phyloP scores from a whole-genome alignment of 208 protist species.

The Leishmania lainsoni region DNA sequence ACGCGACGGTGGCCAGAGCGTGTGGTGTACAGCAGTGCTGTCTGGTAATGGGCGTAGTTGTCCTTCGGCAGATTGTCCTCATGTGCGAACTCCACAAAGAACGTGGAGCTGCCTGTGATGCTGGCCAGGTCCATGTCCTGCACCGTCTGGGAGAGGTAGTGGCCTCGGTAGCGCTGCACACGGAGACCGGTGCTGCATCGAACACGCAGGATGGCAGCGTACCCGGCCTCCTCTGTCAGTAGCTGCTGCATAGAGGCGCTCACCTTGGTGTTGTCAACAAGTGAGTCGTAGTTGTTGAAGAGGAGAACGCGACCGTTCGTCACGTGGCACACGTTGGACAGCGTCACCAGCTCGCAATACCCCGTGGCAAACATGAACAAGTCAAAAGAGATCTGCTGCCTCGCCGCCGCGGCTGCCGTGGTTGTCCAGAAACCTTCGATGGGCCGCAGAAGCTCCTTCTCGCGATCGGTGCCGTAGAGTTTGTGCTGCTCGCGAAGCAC shows the following conservation, averaged over 20 bases:
- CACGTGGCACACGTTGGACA: slow-evolving; percentile 81
- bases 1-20: slow-evolving; percentile 84
- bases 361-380: slow-evolving; percentile 81
- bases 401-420: slow-evolving; percentile 67
- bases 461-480: slow-evolving; percentile 81
- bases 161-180: slow-evolving; percentile 85
- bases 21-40: slow-evolving; percentile 94
- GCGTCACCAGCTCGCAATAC: slow-evolving; percentile 88
- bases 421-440: slow-evolving; percentile 84
- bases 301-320: slow-evolving; percentile 78
- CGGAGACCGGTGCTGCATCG: slow-evolving; percentile 84
- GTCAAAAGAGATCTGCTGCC: slow-evolving; percentile 89
- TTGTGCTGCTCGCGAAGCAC: slow-evolving; percentile 82
- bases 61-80: slow-evolving; percentile 77
- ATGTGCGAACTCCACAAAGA: slow-evolving; percentile 92
- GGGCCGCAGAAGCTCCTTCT: slow-evolving; percentile 86
- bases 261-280: slow-evolving; percentile 69
- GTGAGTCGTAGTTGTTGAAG: slow-evolving; percentile 79
- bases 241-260: slow-evolving; percentile 55
- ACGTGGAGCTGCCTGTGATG: slow-evolving; percentile 75
- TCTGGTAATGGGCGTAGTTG: slow-evolving; percentile 86
- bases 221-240: slow-evolving; percentile 83
- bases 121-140: slow-evolving; percentile 92
- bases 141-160: slow-evolving; percentile 80
- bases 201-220: slow-evolving; percentile 91